These are phyloP conservation scores for Pseudogymnoascus sp. DNA, from an alignment of 2,329 filamentous ascomycete species.

Conservation along the genomic window DNA sequence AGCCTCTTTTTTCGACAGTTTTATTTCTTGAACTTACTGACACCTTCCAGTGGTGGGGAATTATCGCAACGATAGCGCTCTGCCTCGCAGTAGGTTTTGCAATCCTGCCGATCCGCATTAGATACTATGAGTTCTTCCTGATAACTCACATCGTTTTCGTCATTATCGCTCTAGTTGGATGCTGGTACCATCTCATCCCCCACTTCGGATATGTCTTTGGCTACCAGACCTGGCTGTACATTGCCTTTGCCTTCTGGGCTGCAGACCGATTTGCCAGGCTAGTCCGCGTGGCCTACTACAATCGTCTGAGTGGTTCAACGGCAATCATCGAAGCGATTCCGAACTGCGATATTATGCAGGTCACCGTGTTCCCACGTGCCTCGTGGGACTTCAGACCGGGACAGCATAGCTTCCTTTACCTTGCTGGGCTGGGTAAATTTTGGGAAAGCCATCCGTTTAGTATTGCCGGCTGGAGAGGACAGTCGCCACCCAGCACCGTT, in stretches of 20 bases:
- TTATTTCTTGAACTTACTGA: background rate
- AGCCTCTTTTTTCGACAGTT: background rate
- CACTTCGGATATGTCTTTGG: slow-evolving; percentile 33
- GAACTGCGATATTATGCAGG: slow-evolving; percentile 30
- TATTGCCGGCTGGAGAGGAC: slow-evolving; percentile 17
- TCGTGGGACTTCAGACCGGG: slow-evolving; percentile 28
- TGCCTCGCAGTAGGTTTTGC: background rate
- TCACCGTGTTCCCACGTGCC: slow-evolving; percentile 33
- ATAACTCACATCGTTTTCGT: slow-evolving; percentile 14
- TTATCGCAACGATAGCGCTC: slow-evolving; percentile 24
- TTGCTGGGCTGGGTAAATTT: slow-evolving; percentile 36
- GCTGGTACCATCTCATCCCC: slow-evolving; percentile 30
- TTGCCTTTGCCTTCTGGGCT: slow-evolving; percentile 35
- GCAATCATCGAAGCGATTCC: slow-evolving; percentile 27
- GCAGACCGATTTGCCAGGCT: slow-evolving; percentile 38
- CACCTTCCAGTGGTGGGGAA: slow-evolving; percentile 29
- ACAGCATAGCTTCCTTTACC: slow-evolving; percentile 39
- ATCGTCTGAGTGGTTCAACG: background rate
- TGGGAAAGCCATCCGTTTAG: slow-evolving; percentile 52
- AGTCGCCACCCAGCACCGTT: background rate
- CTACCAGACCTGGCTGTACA: slow-evolving; percentile 40
- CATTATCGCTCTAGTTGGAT: slow-evolving; percentile 13
- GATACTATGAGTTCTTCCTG: slow-evolving; percentile 16
- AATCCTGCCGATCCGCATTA: background rate
- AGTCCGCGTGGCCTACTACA: slow-evolving; percentile 27